Evolutionary conservation across 352 stramenopile genomes (phyloP), one percentile per base, ranked within the genome.

Genomic region (Pythium monospermum): DNA sequence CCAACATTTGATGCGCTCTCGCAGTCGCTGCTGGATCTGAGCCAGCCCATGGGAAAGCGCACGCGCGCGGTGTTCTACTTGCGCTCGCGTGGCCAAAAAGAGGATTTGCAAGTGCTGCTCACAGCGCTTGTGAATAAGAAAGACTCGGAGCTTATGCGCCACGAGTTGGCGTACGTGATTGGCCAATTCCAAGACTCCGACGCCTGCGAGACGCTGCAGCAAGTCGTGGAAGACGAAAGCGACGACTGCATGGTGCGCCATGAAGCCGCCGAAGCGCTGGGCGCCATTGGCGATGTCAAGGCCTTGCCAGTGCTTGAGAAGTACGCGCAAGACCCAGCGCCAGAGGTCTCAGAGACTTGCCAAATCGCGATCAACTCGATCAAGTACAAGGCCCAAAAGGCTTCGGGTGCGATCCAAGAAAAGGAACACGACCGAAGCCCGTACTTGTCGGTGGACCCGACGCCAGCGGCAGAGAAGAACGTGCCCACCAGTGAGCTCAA

Each of bases 91-190:
- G 88, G 88, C 44, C 64, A 69, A 38, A 73, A 85, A 31, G 73
- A 86, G 41, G 85, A 94, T 53, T 69, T 95, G 25, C 57, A 82
- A 21, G 77, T 91, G 23, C 69, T 97, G 38, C 60, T 89, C 28
- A 45, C 41, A 76, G 90, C 90, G 18, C 61, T 97, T 18, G 7
- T 56, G 38, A 95, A 96, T 59, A 86, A 86, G 64, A 57, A 76
- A 35, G 90, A 96, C 62, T 97, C 84, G 62, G 87, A 96, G 42
- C 75, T 99, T 28, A 91, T 99, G 60, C 83, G 97, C 44, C 97
- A 99, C 78, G 97, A 99, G 71, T 68, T 99, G 31, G 96, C 96
- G 8, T 99, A 98, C 72, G 95, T 99, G 10, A 90, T 99, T 27
- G 97, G 97, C 36, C 97, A 99, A 70, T 95, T 99, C 69, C 87